Evolutionary conservation across 164 flowering plant species (phyloP).

Genomic region (Annona cherimola): DNA sequence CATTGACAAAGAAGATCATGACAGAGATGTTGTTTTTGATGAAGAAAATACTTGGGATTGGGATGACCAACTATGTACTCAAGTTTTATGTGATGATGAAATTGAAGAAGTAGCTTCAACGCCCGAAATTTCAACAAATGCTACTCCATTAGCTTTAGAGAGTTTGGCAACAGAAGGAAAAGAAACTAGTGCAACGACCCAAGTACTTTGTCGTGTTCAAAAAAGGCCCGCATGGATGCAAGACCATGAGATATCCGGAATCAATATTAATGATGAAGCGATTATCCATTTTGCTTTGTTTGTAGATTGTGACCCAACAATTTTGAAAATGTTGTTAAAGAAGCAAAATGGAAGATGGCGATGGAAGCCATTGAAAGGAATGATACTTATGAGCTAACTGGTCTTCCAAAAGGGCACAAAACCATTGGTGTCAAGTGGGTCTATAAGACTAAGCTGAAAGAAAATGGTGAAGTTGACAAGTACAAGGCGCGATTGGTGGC

Average conservation of each 20-base stretch:
- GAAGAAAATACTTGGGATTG: constrained; percentile 3
- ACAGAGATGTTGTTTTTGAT: background rate
- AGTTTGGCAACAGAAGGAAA: background rate
- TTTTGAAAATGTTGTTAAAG: constrained; percentile 4
- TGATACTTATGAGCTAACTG: constrained; percentile 3
- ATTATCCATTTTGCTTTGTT: constrained; percentile 3
- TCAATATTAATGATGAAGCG: background rate
- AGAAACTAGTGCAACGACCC: background rate
- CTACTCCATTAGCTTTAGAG: background rate
- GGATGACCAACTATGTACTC: background rate
- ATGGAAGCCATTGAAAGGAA: constrained; percentile 14
- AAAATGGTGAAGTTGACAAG: constrained; percentile 4
- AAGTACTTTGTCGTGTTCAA: background rate
- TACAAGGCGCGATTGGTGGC: constrained; percentile 8
- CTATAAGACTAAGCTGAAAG: constrained; percentile 6
- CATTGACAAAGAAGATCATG: background rate
- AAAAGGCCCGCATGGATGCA: constrained; percentile 2
- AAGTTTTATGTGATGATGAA: background rate
- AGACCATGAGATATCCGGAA: constrained; percentile 1
- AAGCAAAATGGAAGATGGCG: constrained; percentile 10
- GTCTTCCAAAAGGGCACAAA: constrained; percentile 5
- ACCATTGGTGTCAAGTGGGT: constrained; percentile 16
- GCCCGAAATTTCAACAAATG: background rate
- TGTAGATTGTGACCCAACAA: constrained; percentile 10
- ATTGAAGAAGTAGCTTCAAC: background rate